Conservation (phyloP, 1,284 basidiomycete genomes). For the Schizophyllum commune region DNA sequence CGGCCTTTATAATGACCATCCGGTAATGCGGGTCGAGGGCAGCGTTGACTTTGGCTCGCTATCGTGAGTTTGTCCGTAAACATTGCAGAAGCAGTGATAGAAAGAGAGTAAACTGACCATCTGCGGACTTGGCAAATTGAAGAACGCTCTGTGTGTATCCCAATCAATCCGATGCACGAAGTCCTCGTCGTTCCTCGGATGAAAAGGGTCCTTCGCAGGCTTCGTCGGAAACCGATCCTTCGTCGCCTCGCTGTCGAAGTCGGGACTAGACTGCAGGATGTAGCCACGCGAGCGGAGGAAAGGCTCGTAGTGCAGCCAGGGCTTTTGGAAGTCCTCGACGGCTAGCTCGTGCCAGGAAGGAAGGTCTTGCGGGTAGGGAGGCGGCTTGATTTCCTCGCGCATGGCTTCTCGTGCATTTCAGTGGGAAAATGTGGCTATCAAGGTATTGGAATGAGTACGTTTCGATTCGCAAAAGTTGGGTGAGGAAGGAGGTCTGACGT, state of each 20-base stretch:
- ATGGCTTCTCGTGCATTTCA: not conserved
- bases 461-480: too few species aligned
- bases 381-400: not conserved
- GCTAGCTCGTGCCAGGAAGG: slow-evolving; percentile 1
- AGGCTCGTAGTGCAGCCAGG: slow-evolving; percentile 12
- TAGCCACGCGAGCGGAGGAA: slow-evolving; percentile 10
- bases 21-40: slow-evolving; percentile 11
- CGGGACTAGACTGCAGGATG: slow-evolving; percentile 5
- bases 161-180: slow-evolving; percentile 8
- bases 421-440: too few species aligned
- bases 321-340: slow-evolving; percentile 9
- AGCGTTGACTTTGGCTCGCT: slow-evolving; percentile 12
- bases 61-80: not conserved
- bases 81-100: not conserved
- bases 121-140: slow-evolving; percentile 4
- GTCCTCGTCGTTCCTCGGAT: slow-evolving; percentile 3
- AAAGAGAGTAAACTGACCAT: slow-evolving; percentile 11
- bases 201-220: slow-evolving; percentile 6
- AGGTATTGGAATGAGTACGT: too few species aligned
- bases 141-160: not conserved
- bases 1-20: slow-evolving; percentile 11
- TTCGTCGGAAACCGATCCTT: slow-evolving; percentile 1
- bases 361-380: not conserved
- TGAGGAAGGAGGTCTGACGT: too few species aligned
- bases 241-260: not conserved